Conservation (phyloP, 371 early-diverging fungal species). For the Conidiobolus incongruus region DNA sequence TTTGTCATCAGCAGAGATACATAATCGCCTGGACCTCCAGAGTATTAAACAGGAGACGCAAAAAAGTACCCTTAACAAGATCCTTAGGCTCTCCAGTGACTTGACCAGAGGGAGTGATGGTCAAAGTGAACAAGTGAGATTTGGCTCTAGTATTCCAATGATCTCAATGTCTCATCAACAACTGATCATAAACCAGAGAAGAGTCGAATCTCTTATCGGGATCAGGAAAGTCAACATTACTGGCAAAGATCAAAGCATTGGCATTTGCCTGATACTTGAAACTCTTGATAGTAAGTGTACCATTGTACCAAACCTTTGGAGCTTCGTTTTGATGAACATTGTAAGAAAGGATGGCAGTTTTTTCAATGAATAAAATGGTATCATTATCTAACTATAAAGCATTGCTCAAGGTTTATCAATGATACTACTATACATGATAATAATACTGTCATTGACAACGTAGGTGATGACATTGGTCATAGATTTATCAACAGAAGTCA, state of each 20-base stretch:
- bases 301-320: too few relatives aligned
- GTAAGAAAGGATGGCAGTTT: conserved; percentile 21
- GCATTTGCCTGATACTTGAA: too few relatives aligned
- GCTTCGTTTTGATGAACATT: conserved; percentile 11
- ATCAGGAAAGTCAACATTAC: too few relatives aligned
- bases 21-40: conserved; percentile 20
- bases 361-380: conserved; percentile 20
- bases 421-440: conserved; percentile 6
- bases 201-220: too few relatives aligned
- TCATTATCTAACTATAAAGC: conserved; percentile 23
- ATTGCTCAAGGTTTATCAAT: conserved; percentile 14
- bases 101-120: conserved; percentile 7
- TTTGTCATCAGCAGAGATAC: conserved; percentile 28
- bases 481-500: conserved; percentile 17
- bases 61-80: conserved; percentile 13
- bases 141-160: conserved; percentile 19
- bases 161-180: conserved; percentile 55
- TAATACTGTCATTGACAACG: too few relatives aligned
- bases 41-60: conserved; percentile 34
- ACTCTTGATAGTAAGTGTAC: too few relatives aligned
- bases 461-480: conserved; percentile 17
- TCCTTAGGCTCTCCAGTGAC: conserved; percentile 18
- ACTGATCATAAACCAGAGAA: conserved; percentile 23
- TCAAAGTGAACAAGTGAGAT: conserved; percentile 11
- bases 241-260: too few relatives aligned